A percentile compares a stretch with the other conserved stretches of the same genome.
Conservation (phyloP, 2,329 filamentous ascomycete genomes). For the Amesomyces nigricolor region DNA sequence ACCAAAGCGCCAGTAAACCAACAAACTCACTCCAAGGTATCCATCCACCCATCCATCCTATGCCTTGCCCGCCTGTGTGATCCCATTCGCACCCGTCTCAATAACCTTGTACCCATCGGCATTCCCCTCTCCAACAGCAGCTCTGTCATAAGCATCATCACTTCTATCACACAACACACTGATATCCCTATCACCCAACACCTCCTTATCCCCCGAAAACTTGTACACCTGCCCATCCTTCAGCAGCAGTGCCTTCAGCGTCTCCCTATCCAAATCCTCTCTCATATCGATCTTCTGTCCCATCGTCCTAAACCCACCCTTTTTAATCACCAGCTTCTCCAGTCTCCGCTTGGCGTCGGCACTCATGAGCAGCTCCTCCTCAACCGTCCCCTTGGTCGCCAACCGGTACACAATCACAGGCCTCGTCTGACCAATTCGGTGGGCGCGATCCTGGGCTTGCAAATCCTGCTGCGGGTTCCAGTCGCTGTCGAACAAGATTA, state of each 20-base stretch:
- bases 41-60: not conserved
- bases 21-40: not conserved
- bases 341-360: slow-evolving; percentile 88
- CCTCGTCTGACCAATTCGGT: slow-evolving; percentile 87
- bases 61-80: slow-evolving; percentile 28
- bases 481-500: slow-evolving; percentile 80
- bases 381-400: slow-evolving; percentile 87
- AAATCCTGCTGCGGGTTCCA: slow-evolving; percentile 98
- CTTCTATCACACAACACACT: slow-evolving; percentile 64
- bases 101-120: slow-evolving; percentile 70
- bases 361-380: slow-evolving; percentile 77
- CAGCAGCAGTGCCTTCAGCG: slow-evolving; percentile 55
- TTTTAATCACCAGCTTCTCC: slow-evolving; percentile 93
- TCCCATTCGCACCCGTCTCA: slow-evolving; percentile 61
- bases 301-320: slow-evolving; percentile 74
- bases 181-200: slow-evolving; percentile 73
- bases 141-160: slow-evolving; percentile 59
- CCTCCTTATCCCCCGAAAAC: slow-evolving; percentile 52
- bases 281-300: slow-evolving; percentile 51
- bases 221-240: slow-evolving; percentile 66
- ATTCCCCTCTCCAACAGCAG: slow-evolving; percentile 72
- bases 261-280: slow-evolving; percentile 55
- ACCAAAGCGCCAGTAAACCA: not conserved
- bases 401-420: slow-evolving; percentile 92
- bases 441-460: slow-evolving; percentile 91